Conservation (phyloP, 306 rosid genomes). For the Sicyos baderoa region DNA sequence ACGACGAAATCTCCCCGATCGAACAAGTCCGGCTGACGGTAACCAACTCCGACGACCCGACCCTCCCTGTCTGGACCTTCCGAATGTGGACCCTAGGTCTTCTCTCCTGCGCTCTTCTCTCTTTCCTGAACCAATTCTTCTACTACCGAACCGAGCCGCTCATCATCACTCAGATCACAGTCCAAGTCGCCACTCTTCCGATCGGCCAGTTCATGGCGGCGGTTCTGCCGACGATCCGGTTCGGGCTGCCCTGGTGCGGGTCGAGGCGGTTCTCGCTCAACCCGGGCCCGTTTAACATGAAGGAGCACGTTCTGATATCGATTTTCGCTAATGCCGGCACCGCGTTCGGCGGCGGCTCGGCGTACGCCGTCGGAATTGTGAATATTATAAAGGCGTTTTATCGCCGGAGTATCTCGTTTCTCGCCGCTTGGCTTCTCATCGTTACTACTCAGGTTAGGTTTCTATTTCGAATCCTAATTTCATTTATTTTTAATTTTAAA, state of each 20-base stretch:
- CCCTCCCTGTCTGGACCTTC: constrained; percentile 75
- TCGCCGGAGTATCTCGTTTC: constrained; percentile 38
- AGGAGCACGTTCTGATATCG: constrained; percentile 69
- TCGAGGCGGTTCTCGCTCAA: constrained; percentile 33
- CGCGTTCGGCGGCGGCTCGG: constrained; percentile 57
- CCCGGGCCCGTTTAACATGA: constrained; percentile 85
- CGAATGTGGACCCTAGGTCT: constrained; percentile 77
- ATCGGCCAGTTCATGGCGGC: constrained; percentile 60
- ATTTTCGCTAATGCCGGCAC: constrained; percentile 78
- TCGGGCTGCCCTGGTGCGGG: constrained; percentile 38
- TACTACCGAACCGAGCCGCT: constrained; percentile 59
- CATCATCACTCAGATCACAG: constrained; percentile 48
- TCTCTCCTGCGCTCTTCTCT: constrained; percentile 46
- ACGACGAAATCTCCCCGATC: constrained; percentile 48
- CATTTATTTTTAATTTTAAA: too few species aligned
- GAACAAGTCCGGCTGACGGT: constrained; percentile 74
- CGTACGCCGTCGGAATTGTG: constrained; percentile 57
- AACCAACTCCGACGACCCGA: constrained; percentile 50
- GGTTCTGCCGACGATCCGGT: constrained; percentile 32
- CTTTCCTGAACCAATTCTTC: constrained; percentile 76
- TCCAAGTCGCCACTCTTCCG: constrained; percentile 57
- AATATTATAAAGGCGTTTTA: constrained; percentile 56
- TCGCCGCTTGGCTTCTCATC: constrained; percentile 62
- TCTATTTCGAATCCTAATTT: not conserved
- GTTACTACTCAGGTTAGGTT: constrained; percentile 47